phyloP scores from a whole-genome alignment of 148 eudicot genomes.

The Selenicereus undatus region DNA sequence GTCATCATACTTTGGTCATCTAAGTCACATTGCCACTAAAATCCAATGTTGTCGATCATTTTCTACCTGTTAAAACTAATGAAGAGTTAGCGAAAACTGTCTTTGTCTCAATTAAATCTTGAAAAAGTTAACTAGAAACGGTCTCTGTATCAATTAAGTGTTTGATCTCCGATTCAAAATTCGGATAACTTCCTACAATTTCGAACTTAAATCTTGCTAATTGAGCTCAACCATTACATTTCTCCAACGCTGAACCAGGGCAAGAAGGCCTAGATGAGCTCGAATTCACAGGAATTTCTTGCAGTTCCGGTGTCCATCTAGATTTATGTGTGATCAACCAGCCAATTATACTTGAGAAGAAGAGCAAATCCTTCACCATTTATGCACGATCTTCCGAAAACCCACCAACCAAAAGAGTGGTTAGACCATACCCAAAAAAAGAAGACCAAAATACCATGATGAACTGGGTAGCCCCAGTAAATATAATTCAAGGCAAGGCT shows the following conservation, averaged over 20 bases:
- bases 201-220: background rate
- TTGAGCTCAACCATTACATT: background rate
- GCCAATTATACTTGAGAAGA: conserved; percentile 13
- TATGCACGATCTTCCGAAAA: background rate
- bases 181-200: too few species aligned
- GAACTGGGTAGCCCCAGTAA: conserved; percentile 12
- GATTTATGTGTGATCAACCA: conserved; percentile 11
- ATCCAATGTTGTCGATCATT: background rate
- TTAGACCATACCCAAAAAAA: conserved; percentile 22
- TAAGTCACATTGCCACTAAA: too few species aligned
- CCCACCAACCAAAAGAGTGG: background rate
- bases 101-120: too few species aligned
- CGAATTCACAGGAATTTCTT: conserved; percentile 12
- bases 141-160: too few species aligned
- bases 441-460: conserved; percentile 18
- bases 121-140: too few species aligned
- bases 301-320: background rate
- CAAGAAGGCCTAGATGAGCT: conserved; percentile 7
- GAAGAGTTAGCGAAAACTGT: background rate
- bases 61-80: background rate
- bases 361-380: conserved; percentile 5
- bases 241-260: background rate
- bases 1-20: too few species aligned
- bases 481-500: background rate
- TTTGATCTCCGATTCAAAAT: too few species aligned